Conservation (phyloP, 2,329 filamentous ascomycete species). For the Atkinsonella hypoxylon region DNA sequence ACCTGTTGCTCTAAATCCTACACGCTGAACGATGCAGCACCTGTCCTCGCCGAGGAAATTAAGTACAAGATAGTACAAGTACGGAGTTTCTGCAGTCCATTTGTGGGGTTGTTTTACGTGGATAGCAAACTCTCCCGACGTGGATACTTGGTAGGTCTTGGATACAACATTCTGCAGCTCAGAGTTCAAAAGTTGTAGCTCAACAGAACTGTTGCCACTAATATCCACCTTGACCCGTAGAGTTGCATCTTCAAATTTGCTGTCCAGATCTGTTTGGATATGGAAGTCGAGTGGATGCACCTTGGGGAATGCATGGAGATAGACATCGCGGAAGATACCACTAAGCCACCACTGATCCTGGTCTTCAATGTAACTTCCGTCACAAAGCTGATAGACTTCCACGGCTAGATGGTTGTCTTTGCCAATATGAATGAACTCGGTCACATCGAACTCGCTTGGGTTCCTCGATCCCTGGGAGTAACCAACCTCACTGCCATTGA, state of each 20-base stretch:
- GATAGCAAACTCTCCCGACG: constrained; percentile 28
- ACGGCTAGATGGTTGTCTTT: constrained; percentile 48
- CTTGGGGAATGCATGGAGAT: constrained; percentile 48
- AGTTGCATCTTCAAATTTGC: constrained; percentile 39
- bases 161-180: constrained; percentile 17
- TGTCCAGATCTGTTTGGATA: constrained; percentile 42
- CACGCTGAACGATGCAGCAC: constrained; percentile 35
- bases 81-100: constrained; percentile 59
- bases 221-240: constrained; percentile 35
- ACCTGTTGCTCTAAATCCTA: constrained; percentile 54
- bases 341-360: constrained; percentile 60
- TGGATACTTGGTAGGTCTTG: constrained; percentile 12
- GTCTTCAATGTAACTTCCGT: constrained; percentile 62
- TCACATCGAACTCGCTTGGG: constrained; percentile 62
- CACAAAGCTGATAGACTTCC: constrained; percentile 59
- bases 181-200: constrained; percentile 24
- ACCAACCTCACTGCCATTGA: constrained; percentile 56
- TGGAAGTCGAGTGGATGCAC: constrained; percentile 43
- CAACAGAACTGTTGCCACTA: constrained; percentile 19
- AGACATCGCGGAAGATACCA: constrained; percentile 59
- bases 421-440: constrained; percentile 31
- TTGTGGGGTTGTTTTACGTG: constrained; percentile 40
- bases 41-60: constrained; percentile 18
- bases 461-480: constrained; percentile 65
- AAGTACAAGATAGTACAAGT: constrained; percentile 41